phyloP scores from a whole-genome alignment of 2,329 filamentous ascomycete species.

The Aspergillus sp. region DNA sequence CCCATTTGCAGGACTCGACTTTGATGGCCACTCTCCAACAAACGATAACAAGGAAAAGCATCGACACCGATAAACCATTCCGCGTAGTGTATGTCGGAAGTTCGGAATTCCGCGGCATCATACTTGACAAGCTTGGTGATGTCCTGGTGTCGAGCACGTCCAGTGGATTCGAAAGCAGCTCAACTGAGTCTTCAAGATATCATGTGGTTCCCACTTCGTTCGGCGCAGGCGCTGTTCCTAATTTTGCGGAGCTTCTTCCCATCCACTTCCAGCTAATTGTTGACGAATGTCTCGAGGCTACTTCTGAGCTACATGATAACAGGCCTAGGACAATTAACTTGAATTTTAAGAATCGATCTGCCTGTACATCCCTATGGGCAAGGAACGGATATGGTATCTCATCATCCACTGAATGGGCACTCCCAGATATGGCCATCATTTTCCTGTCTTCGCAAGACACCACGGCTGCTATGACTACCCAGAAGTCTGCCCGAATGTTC shows the following conservation, averaged over 20 bases:
- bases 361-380: constrained; percentile 39
- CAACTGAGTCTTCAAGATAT: constrained; percentile 45
- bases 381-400: constrained; percentile 38
- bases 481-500: constrained; percentile 38
- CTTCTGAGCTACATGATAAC: constrained; percentile 23
- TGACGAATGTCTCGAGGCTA: constrained; percentile 45
- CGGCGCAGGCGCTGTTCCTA: constrained; percentile 44
- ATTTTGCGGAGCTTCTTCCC: constrained; percentile 50
- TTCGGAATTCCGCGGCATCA: constrained; percentile 37
- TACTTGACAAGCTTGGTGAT: constrained; percentile 50
- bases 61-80: constrained; percentile 45
- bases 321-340: constrained; percentile 36
- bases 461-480: constrained; percentile 26
- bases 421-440: constrained; percentile 48
- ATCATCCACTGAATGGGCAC: constrained; percentile 42
- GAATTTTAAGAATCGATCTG: constrained; percentile 39
- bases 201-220: constrained; percentile 51
- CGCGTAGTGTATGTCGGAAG: constrained; percentile 46
- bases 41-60: constrained; percentile 41
- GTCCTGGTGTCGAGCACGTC: constrained; percentile 44
- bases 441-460: constrained; percentile 42
- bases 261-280: constrained; percentile 50
- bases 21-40: constrained; percentile 45
- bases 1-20: constrained; percentile 29
- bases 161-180: constrained; percentile 33